Conservation (phyloP, 2,329 filamentous ascomycete genomes). For the Pestalotiopsis fici region DNA sequence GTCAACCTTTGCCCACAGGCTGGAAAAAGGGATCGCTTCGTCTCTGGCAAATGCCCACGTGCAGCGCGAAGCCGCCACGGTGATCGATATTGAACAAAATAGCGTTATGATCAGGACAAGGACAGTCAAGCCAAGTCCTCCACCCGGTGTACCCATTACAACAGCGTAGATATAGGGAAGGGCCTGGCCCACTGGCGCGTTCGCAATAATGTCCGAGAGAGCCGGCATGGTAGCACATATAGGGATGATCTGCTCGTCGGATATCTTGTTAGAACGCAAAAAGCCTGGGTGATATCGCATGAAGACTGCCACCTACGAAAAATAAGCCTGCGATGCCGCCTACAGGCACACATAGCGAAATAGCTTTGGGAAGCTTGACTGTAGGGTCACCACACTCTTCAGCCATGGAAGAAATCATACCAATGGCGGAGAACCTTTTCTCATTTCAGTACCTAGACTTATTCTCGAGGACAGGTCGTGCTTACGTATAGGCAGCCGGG, state of each 20-base stretch:
- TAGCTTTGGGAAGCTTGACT: conserved; percentile 51
- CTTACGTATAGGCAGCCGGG: conserved; percentile 54
- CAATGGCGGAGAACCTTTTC: conserved; percentile 56
- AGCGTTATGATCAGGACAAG: conserved; percentile 58
- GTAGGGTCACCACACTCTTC: conserved; percentile 58
- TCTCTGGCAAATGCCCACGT: conserved; percentile 67
- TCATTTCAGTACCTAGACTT: background rate
- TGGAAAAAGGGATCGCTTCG: conserved; percentile 53
- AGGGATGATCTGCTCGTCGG: conserved; percentile 42
- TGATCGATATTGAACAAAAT: conserved; percentile 65
- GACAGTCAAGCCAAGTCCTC: conserved; percentile 50
- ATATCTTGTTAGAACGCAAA: background rate
- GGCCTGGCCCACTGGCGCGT: conserved; percentile 52
- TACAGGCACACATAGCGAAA: conserved; percentile 52
- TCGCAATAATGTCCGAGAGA: conserved; percentile 41
- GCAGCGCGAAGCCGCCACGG: conserved; percentile 66
- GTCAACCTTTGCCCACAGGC: conserved; percentile 53
- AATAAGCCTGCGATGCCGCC: conserved; percentile 55
- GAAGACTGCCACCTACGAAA: conserved; percentile 35
- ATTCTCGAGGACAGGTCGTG: background rate
- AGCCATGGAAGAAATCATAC: conserved; percentile 65
- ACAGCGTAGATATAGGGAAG: conserved; percentile 53
- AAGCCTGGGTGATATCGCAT: background rate
- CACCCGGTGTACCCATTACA: conserved; percentile 51
- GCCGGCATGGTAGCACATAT: conserved; percentile 47